Evolutionary conservation across 2,329 filamentous ascomycete species (phyloP).

Genomic region (Fusarium palustre): DNA sequence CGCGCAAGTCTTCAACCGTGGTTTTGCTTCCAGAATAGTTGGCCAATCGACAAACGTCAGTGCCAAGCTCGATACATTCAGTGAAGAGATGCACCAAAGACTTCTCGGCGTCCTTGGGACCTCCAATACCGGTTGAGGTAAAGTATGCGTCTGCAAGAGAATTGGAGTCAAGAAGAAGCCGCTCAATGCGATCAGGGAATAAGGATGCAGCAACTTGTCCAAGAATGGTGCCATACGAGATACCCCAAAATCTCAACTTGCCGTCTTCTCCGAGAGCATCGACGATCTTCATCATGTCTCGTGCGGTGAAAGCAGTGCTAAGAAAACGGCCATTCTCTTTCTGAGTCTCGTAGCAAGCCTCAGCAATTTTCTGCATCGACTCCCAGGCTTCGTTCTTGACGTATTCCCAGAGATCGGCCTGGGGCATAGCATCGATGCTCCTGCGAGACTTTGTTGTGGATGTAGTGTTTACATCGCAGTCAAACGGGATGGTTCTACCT

Average conservation of each 20-base stretch:
- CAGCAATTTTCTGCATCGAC: not conserved
- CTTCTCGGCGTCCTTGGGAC: slow-evolving; percentile 26
- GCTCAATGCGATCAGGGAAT: slow-evolving; percentile 41
- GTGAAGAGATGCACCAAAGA: slow-evolving; percentile 23
- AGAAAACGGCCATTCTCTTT: slow-evolving; percentile 47
- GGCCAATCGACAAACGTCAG: slow-evolving; percentile 26
- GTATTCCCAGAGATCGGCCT: slow-evolving; percentile 24
- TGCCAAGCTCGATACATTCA: slow-evolving; percentile 30
- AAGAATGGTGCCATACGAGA: slow-evolving; percentile 42
- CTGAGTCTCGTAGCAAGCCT: slow-evolving; percentile 45
- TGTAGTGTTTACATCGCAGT: slow-evolving; percentile 4
- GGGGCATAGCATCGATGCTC: not conserved
- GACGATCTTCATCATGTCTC: slow-evolving; percentile 56
- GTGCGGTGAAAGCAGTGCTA: slow-evolving; percentile 52
- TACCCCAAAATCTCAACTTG: slow-evolving; percentile 52
- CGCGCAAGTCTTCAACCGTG: slow-evolving; percentile 17
- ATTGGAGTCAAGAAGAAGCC: slow-evolving; percentile 42
- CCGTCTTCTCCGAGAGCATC: slow-evolving; percentile 54
- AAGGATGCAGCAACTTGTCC: slow-evolving; percentile 40
- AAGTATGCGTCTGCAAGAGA: slow-evolving; percentile 31
- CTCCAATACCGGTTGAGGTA: slow-evolving; percentile 17
- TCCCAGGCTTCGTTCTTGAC: slow-evolving; percentile 16
- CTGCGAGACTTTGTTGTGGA: slow-evolving; percentile 12
- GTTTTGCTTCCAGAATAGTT: slow-evolving; percentile 30
- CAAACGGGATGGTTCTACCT: slow-evolving; percentile 37